Conservation (phyloP, 495 filamentous ascomycete species). For the Aspergillus haitiensis region DNA sequence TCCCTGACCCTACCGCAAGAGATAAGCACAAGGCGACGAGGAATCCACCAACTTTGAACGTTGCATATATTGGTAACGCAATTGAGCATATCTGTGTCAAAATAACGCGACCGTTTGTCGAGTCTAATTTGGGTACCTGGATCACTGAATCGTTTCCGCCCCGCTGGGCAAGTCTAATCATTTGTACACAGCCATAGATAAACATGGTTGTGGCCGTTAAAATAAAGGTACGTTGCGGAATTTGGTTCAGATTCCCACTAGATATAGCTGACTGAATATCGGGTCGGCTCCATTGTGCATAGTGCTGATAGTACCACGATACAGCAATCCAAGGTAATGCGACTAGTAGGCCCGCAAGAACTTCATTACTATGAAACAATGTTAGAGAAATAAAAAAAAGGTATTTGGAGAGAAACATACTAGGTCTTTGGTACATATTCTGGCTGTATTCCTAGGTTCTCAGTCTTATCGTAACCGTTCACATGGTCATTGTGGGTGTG, state of each 20-base stretch:
- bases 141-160: slow-evolving; percentile 12
- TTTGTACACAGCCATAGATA: slow-evolving; percentile 31
- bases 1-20: slow-evolving; percentile 44
- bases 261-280: slow-evolving; percentile 9
- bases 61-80: slow-evolving; percentile 57
- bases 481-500: slow-evolving; percentile 33
- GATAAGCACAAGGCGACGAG: slow-evolving; percentile 53
- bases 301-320: slow-evolving; percentile 43
- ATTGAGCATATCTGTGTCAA: slow-evolving; percentile 37
- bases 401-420: slow-evolving; percentile 13
- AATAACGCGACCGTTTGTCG: slow-evolving; percentile 18
- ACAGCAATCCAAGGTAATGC: slow-evolving; percentile 44
- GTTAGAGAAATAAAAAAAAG: slow-evolving; percentile 19
- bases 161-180: slow-evolving; percentile 20
- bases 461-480: slow-evolving; percentile 7
- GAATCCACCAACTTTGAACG: slow-evolving; percentile 56
- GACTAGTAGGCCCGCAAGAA: slow-evolving; percentile 33
- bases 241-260: slow-evolving; percentile 15
- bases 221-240: slow-evolving; percentile 12
- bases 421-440: slow-evolving; percentile 9
- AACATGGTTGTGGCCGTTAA: slow-evolving; percentile 29
- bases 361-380: slow-evolving; percentile 30
- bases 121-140: slow-evolving; percentile 25
- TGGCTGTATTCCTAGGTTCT: slow-evolving; percentile 5
- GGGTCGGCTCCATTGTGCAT: slow-evolving; percentile 24